Conservation (phyloP, 305 asterid species). For the Fraxinus nigra region DNA sequence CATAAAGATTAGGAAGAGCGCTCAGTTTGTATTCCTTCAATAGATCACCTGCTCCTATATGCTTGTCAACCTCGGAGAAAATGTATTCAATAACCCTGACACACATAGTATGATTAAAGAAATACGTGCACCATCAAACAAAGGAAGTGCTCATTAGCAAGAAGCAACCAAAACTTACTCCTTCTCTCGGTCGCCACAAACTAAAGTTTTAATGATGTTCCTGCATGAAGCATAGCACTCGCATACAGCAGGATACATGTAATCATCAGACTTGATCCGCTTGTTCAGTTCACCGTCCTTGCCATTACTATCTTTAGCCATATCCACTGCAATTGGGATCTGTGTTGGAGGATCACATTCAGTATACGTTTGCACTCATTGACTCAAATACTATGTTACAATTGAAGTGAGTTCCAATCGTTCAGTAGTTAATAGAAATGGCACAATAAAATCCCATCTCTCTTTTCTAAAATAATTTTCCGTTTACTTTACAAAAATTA, state of each 20-base stretch:
- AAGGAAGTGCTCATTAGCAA: slow-evolving; percentile 14
- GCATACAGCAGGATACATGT: slow-evolving; percentile 90
- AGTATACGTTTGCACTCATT: not conserved
- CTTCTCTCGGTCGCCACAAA: slow-evolving; percentile 68
- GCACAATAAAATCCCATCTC: slow-evolving; percentile 15
- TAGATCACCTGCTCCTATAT: slow-evolving; percentile 55
- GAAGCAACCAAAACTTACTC: slow-evolving; percentile 49
- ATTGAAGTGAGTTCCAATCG: slow-evolving; percentile 1
- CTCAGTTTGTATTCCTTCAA: slow-evolving; percentile 64
- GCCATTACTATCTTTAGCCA: slow-evolving; percentile 98
- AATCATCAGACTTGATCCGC: slow-evolving; percentile 74
- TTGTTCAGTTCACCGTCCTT: slow-evolving; percentile 86
- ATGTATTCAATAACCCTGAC: slow-evolving; percentile 83
- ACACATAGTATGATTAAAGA: slow-evolving; percentile 22
- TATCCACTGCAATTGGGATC: slow-evolving; percentile 99
- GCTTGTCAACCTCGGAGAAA: slow-evolving; percentile 84
- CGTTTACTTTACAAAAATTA: not conserved
- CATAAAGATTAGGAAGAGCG: slow-evolving; percentile 88
- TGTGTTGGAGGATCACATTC: slow-evolving; percentile 17
- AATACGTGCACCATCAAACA: not conserved
- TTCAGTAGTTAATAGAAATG: slow-evolving; percentile 16
- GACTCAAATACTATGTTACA: not conserved
- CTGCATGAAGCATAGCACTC: slow-evolving; percentile 96
- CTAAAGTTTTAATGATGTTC: slow-evolving; percentile 71
- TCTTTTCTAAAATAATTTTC: slow-evolving; percentile 14